Evolutionary conservation across 768 basidiomycete genomes (phyloP), one percentile per base, ranked within the genome.

Genomic region (Stropharia rugosoannulata): DNA sequence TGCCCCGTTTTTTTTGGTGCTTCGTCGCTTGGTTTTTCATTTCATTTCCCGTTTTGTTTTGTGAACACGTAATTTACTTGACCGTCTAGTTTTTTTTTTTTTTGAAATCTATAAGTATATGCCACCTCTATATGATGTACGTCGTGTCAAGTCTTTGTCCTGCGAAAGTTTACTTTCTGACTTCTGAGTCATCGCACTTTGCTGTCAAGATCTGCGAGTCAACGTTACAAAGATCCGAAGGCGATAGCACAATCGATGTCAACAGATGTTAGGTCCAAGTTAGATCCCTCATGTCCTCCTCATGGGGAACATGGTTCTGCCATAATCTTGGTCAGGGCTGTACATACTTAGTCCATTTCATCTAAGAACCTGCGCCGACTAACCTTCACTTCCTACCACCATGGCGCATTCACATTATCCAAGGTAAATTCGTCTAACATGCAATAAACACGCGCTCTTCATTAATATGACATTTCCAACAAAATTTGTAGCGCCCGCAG

Each of bases 1-100:
- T 37, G 25, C 22, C 52, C 59, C 51, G 54, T 60, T 53, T 57
- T 39, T 54, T 50, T 48, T 47, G 54, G 48, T 59, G 52, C 45
- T 49, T 11, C 41, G 45, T 13, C 29, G 41, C 9, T 58, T 51
- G 44, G 36, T 46, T 44, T 55, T 48, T 49, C 41, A 6, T 32
- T 32, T 32, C 9, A 6, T 7, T 56, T 52, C 35, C 47, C 50
- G 39, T 55, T 57, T 19, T 48, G 45, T 40, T 16, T 55, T 61
- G 49, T 55, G 29, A 38, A 38, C 45, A 39, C 37, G 40, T 56
- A 48, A 49, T 56, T 49, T 49, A 47, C 50, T 48, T 27, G 43
- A 51, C 16, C 50, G 53, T 50, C 47, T 57, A 53, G 47, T 50
- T 55, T 45, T 47, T 49, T 54, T 50, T 44, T 16, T 27, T 57